A percentile compares a stretch with the other conserved stretches of the same genome.
Conservation (phyloP, 768 basidiomycete genomes). For the Leucosporidium scottii region DNA sequence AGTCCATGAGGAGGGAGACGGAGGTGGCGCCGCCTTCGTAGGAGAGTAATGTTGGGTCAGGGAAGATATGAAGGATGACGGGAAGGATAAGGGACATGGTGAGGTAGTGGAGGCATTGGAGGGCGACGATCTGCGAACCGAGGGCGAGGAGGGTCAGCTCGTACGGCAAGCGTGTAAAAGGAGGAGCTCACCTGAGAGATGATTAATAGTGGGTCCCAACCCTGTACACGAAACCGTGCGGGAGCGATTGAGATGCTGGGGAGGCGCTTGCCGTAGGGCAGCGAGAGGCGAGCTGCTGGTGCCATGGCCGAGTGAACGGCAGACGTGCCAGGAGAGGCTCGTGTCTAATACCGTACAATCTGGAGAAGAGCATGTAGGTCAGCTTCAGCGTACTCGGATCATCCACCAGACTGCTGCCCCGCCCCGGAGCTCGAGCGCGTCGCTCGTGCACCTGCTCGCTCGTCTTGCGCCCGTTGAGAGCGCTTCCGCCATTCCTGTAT, state of each 20-base stretch:
- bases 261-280: slow-evolving; percentile 3
- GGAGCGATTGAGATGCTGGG: slow-evolving; percentile 11
- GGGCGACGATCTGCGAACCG: slow-evolving; percentile 66
- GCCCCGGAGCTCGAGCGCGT: too few relatives aligned
- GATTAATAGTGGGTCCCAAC: slow-evolving; percentile 85
- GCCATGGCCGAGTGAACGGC: slow-evolving; percentile 9
- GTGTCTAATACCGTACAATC: too few relatives aligned
- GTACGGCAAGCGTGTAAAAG: neutral
- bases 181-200: slow-evolving; percentile 64
- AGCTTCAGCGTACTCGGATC: too few relatives aligned
- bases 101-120: slow-evolving; percentile 91
- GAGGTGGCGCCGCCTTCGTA: slow-evolving; percentile 42
- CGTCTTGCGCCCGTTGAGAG: too few relatives aligned
- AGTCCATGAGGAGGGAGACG: slow-evolving; percentile 86
- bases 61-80: slow-evolving; percentile 62
- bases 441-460: too few relatives aligned
- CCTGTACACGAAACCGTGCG: slow-evolving; percentile 41
- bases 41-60: slow-evolving; percentile 38
- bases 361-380: too few relatives aligned
- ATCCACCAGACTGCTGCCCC: too few relatives aligned
- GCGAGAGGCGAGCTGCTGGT: slow-evolving; percentile 27
- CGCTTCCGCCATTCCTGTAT: too few relatives aligned
- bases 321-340: too few relatives aligned
- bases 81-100: slow-evolving; percentile 76
- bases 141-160: too few relatives aligned